These are phyloP conservation scores for Apophysomyces trapeziformis DNA, from an alignment of 371 early-diverging fungal genomes.

Conservation along the genomic window DNA sequence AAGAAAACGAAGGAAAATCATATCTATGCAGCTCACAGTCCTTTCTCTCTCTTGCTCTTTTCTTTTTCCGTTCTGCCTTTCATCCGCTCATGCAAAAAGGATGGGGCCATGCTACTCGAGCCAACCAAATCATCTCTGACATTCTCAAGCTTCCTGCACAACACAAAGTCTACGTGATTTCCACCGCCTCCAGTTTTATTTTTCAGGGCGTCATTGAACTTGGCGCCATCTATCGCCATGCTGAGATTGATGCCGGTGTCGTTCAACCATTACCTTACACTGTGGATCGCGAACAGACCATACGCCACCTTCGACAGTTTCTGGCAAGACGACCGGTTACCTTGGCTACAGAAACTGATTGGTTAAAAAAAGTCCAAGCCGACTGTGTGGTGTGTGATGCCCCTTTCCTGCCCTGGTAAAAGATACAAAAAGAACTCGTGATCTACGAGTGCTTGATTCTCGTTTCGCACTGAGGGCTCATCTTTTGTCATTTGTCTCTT, in stretches of 20 bases:
- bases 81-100: conserved; percentile 38
- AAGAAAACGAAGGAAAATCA: neutral
- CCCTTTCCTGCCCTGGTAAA: conserved; percentile 71
- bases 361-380: conserved; percentile 58
- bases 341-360: conserved; percentile 51
- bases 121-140: conserved; percentile 62
- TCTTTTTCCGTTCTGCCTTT: neutral
- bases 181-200: conserved; percentile 68
- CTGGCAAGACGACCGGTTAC: conserved; percentile 52
- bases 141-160: conserved; percentile 59
- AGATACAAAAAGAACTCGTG: neutral
- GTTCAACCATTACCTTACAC: conserved; percentile 76
- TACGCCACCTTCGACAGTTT: conserved; percentile 51
- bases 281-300: conserved; percentile 65
- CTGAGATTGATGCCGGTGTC: conserved; percentile 71
- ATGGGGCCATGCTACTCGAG: conserved; percentile 75
- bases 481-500: neutral
- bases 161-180: conserved; percentile 67
- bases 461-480: neutral
- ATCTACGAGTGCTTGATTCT: neutral
- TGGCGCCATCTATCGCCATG: conserved; percentile 65
- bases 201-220: conserved; percentile 63
- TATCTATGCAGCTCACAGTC: neutral
- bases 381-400: conserved; percentile 76
- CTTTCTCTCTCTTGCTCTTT: neutral